Evolutionary conservation across 2,329 filamentous ascomycete species (phyloP), one percentile per base, ranked within the genome.

Genomic region (Zasmidium cellare): DNA sequence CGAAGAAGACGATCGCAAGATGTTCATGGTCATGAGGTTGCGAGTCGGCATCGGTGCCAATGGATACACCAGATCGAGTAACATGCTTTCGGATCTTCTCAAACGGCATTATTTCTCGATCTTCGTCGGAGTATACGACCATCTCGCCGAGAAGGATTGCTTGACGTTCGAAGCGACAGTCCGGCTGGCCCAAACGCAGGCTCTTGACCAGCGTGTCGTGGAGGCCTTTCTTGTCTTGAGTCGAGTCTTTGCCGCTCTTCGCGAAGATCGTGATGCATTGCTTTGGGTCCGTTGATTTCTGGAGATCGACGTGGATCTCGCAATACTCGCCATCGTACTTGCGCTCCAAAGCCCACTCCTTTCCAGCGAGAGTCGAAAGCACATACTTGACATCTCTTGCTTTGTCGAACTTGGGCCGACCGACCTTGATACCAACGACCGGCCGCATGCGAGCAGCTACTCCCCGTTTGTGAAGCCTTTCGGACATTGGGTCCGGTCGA

Each of bases 201-300:
- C 87, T 87, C 2, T 85, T 76, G 44, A 81, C 79, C 56, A 96
- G 85, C 1, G 81, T 81, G 1, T 81, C 80, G 55, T 89, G 86
- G 20, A 96, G 72, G 1, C 77, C 79, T 11, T 72, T 65, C 31
- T 89, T 83, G 71, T 96, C 92, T 52, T 76, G 70, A 0, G 91
- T 96, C 46, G 91, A 93, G 64, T 96, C 90, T 70, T 94, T 96
- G 57, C 92, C 91, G 67, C 91, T 94, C 71, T 96, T 97, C 9
- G 91, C 96, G 70, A 94, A 96, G 25, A 96, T 93, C 62, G 88
- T 87, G 24, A 96, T 85, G 49, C 80, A 82, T 1, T 81, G 69
- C 57, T 70, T 48, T 6, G 62, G 64, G 22, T 62, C 48, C 5
- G 47, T 14, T 14, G 76, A 76, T 51, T 82, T 84, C 9, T 77